Conservation (phyloP, 1,284 basidiomycete genomes). For the Athelia psychrophila region DNA sequence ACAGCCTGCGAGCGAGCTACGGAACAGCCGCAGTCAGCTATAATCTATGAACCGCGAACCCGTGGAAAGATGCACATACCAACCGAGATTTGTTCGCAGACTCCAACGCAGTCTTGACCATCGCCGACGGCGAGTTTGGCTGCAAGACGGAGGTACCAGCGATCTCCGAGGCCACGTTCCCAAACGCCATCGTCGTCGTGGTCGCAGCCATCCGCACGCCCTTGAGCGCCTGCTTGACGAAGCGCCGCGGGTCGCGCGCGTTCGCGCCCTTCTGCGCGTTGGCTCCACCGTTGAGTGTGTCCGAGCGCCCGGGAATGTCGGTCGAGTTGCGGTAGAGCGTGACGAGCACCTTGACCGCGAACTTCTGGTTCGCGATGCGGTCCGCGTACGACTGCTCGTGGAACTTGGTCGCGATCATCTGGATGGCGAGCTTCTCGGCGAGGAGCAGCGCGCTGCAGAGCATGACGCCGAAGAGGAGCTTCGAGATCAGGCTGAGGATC, state of each 20-base stretch:
- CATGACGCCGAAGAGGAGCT: conserved; percentile 74
- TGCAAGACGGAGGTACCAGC: conserved; percentile 79
- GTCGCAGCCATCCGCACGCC: conserved; percentile 73
- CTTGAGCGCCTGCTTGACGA: conserved; percentile 73
- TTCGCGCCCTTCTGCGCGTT: conserved; percentile 33
- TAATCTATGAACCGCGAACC: not conserved
- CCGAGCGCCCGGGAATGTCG: conserved; percentile 66
- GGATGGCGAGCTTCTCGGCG: conserved; percentile 85
- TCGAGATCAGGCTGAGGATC: conserved; percentile 51
- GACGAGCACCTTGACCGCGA: conserved; percentile 71
- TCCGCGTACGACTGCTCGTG: conserved; percentile 86
- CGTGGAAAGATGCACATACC: conserved; percentile 34
- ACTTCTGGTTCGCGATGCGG: conserved; percentile 82
- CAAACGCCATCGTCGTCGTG: conserved; percentile 80
- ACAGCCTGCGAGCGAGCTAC: conserved; percentile 80
- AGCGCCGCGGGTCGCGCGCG: conserved; percentile 50
- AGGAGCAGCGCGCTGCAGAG: conserved; percentile 73
- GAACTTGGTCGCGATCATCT: conserved; percentile 84
- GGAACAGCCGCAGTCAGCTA: conserved; percentile 1
- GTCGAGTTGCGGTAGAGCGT: conserved; percentile 78
- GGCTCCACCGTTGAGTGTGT: conserved; percentile 54
- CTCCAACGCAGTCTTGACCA: conserved; percentile 77
- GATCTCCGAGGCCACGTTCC: conserved; percentile 74
- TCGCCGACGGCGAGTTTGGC: conserved; percentile 83
- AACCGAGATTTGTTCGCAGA: conserved; percentile 83